Conservation (phyloP, 768 basidiomycete genomes). For the Podaxis sp. region DNA sequence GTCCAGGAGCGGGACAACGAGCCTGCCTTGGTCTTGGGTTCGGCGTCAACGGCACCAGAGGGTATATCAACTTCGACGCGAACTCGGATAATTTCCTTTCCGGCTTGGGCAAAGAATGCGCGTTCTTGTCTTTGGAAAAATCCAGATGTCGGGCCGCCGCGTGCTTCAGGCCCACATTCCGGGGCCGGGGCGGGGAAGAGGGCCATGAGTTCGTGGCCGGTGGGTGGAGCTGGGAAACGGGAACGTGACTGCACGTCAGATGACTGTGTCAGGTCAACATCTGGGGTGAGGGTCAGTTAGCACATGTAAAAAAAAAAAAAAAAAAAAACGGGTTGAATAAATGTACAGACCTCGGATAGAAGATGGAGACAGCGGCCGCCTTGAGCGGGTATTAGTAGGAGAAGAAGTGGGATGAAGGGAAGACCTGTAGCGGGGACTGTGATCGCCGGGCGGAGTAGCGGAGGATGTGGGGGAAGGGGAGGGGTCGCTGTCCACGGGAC, state of each 20-base stretch:
- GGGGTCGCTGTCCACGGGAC: conserved; percentile 47
- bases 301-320: neutral
- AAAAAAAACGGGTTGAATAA: neutral
- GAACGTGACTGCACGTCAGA: conserved; percentile 40
- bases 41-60: conserved; percentile 26
- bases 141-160: conserved; percentile 62
- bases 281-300: conserved; percentile 27
- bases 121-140: conserved; percentile 76
- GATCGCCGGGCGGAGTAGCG: conserved; percentile 37
- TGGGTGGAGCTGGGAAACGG: conserved; percentile 72
- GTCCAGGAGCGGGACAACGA: conserved; percentile 22
- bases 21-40: conserved; percentile 21
- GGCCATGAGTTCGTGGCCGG: conserved; percentile 82
- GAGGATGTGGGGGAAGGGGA: conserved; percentile 52
- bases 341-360: conserved; percentile 49
- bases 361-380: conserved; percentile 60
- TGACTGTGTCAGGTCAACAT: conserved; percentile 59
- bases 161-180: conserved; percentile 47
- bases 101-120: conserved; percentile 76
- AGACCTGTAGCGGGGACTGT: conserved; percentile 31
- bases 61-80: conserved; percentile 64
- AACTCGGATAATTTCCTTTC: conserved; percentile 72
- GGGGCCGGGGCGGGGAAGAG: conserved; percentile 75
- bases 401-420: conserved; percentile 26
- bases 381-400: conserved; percentile 28